Base-by-base conservation (phyloP, 75 land plant genomes). In the Pinus tabuliformis region DNA sequence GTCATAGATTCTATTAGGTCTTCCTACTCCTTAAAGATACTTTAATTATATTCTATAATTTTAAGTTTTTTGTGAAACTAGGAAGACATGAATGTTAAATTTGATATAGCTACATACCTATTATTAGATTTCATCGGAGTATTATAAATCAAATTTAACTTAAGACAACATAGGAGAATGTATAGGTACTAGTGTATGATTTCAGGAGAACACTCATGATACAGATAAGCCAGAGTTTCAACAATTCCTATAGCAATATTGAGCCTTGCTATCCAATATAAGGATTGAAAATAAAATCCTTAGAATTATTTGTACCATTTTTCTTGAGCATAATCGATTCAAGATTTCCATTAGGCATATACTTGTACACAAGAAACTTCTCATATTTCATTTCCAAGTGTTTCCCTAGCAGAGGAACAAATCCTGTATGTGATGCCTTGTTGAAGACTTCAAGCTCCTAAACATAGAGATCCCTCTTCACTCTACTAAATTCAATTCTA, bases 221-320 rank as follows among this genome's bases (percentile, higher is more conserved):
- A 80, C 75, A 81, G 52, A 42, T 72, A 81, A 52, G 28, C 70
- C 58, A 81, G 62, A 16, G 75, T 80, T 58, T 81, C 83, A 21
- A 80, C 83, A n/a, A 62, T 74, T 20, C 83, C 83, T 26, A 81
- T 56, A 21, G 75, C 76, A 72, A 81, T 81, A 60, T 81, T 81
- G 0, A 81, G 56, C 66, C 83, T 71, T 7, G 76, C 65, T 36
- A 81, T 81, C 83, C 83, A 81, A 61, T 81, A 81, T 18, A 78
- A 58, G 81, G 42, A 54, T 72, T 33, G 21, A 72, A 9, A 72
- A 72, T 13, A 5, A 72, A 24, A 16, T 54, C 33, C 16, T 56
- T 77, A 15, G 1, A n/a, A 58, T 21, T 18, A 30, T 37, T 42
- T 26, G 62, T 74, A 21, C 1, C 39, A 16, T 21, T 59, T 74